These are phyloP conservation scores for Elsinoe necatrix DNA, from an alignment of 2,329 filamentous ascomycete genomes.

Conservation along the genomic window DNA sequence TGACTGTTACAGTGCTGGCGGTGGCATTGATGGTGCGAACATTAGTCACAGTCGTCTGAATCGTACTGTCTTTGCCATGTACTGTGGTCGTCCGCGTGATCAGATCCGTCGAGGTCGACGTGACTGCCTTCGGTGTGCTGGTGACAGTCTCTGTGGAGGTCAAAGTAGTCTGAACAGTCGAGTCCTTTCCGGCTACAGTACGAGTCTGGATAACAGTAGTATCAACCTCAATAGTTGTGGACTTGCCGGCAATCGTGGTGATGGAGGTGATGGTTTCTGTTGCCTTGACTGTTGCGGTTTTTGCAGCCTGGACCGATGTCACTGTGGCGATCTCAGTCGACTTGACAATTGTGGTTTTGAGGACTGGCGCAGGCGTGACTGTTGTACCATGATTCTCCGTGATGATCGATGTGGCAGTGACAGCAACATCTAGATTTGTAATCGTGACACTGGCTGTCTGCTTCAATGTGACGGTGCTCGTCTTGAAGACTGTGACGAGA, in stretches of 20 bases:
- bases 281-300: constrained; percentile 17
- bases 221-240: constrained; percentile 23
- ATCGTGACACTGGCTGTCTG: constrained; percentile 23
- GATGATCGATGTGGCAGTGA: constrained; percentile 21
- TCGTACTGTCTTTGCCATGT: constrained; percentile 18
- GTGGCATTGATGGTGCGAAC: constrained; percentile 20
- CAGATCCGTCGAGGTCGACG: constrained; percentile 15
- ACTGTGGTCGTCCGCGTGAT: constrained; percentile 15
- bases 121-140: constrained; percentile 15
- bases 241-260: constrained; percentile 17
- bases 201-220: constrained; percentile 18
- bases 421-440: constrained; percentile 25
- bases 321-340: constrained; percentile 20
- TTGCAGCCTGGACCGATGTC: constrained; percentile 17
- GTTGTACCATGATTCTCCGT: constrained; percentile 29
- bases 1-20: constrained; percentile 19
- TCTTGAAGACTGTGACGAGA: constrained; percentile 18
- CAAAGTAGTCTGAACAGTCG: constrained; percentile 20
- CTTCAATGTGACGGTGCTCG: constrained; percentile 24
- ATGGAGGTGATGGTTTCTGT: constrained; percentile 15
- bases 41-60: constrained; percentile 17
- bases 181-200: constrained; percentile 14
- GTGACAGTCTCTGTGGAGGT: constrained; percentile 18
- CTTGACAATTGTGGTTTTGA: constrained; percentile 23
- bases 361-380: constrained; percentile 26